Percentiles rank a stretch among this genome's conserved stretches.
Evolutionary conservation across 108 stramenopile species (phyloP).

Genomic region (Nannochloropsis gaditana): DNA sequence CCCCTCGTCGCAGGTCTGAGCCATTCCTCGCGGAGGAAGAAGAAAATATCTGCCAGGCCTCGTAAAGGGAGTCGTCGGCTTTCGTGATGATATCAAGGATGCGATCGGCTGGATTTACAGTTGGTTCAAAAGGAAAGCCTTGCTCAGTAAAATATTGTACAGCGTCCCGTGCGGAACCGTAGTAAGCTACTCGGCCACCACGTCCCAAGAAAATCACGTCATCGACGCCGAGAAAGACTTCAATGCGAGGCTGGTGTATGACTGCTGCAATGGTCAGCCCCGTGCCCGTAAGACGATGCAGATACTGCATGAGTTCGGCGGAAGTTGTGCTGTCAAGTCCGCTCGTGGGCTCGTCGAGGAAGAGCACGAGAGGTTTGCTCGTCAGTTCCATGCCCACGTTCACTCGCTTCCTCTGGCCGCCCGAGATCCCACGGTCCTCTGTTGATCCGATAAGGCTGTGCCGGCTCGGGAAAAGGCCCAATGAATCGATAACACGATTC

Average conservation of each 20-base stretch:
- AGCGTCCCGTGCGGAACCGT: not conserved
- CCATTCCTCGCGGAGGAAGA: not conserved
- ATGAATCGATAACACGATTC: slow-evolving; percentile 22
- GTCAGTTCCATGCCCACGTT: slow-evolving; percentile 69
- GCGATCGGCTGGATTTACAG: not conserved
- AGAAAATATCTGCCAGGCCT: not conserved
- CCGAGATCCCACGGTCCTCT: slow-evolving; percentile 56
- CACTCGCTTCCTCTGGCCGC: slow-evolving; percentile 68
- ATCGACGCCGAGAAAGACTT: slow-evolving; percentile 25
- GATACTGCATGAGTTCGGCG: slow-evolving; percentile 54
- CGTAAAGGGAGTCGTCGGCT: not conserved
- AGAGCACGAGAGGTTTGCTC: slow-evolving; percentile 62
- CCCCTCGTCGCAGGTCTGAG: not conserved
- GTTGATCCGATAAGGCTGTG: slow-evolving; percentile 14
- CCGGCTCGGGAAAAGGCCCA: slow-evolving; percentile 15
- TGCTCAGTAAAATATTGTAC: slow-evolving; percentile 17
- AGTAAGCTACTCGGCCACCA: not conserved
- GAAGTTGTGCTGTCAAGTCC: slow-evolving; percentile 61
- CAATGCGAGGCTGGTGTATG: slow-evolving; percentile 32
- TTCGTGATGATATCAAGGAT: slow-evolving; percentile 12
- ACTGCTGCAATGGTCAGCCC: slow-evolving; percentile 44
- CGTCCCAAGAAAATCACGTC: slow-evolving; percentile 28
- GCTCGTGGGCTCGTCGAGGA: slow-evolving; percentile 63
- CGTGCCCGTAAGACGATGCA: slow-evolving; percentile 45
- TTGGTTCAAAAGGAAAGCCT: not conserved